Evolutionary conservation across 2,329 filamentous ascomycete species (phyloP), one percentile per base, ranked within the genome.

Genomic region (Decorospora gaudefroyi): DNA sequence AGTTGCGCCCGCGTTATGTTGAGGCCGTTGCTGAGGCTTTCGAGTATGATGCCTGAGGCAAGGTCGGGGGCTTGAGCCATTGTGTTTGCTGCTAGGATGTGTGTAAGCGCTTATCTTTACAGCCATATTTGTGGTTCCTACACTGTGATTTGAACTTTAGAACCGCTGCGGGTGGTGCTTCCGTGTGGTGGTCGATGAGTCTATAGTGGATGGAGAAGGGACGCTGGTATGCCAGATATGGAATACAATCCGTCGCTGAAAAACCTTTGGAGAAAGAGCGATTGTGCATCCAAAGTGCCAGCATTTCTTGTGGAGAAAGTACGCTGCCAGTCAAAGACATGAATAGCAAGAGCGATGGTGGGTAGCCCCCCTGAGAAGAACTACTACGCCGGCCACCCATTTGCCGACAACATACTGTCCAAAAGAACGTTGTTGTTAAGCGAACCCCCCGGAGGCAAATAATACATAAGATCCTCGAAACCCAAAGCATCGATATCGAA

Each of bases 401-500:
- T 30, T 4, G 16, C 26, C 6, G 28, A 26, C 16, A 23, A 22
- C 16, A 42, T 45, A 9, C 51, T 57, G 13, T 65, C 60, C 15
- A 62, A 55, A 33, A 65, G 57, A 6, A 53, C 47, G 22, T 53
- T 61, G 11, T 51, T 55, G 22, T 65, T 55, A 13, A 63, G 42
- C 8, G 53, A 53, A 11, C 49, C 45, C n/a, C 65, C 53, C 12
- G 37, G 12, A 3, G 55, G 64, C 15, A 67, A 36, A 3, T 48
- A 55, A 11, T 61, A 54, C 55, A 62, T 53, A 3, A 67, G 40
- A 13, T 62, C 54, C 11, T 62, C 59, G 17, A 65, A 64, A 1
- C 51, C 51, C 17, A 57, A 33, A 45, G 57, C 57, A 31, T 65
- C 61, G 5, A 65, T 51, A 28, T 65, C 61, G n/a, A 56, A 55